Conservation (phyloP, 2,329 filamentous ascomycete species). For the Dactylonectria estremocensis region DNA sequence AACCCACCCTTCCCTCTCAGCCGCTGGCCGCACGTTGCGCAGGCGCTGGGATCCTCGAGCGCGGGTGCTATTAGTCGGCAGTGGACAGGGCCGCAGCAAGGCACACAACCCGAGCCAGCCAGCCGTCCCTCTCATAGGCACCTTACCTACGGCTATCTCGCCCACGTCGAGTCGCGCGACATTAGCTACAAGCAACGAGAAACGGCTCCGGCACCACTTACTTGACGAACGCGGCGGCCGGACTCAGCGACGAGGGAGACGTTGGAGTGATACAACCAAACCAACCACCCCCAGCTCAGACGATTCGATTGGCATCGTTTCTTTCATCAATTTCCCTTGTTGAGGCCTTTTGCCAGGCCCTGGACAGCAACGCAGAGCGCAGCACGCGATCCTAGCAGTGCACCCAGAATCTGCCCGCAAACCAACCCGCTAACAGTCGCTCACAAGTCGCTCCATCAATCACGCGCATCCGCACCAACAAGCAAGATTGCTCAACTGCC, state of each 20-base stretch:
- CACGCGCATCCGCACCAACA: constrained; percentile 3
- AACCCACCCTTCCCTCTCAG: neutral
- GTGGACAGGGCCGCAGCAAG: neutral
- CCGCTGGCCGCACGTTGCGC: neutral
- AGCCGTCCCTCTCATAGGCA: too few relatives aligned
- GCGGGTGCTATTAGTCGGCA: neutral
- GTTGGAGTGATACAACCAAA: constrained; percentile 3
- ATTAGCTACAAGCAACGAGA: neutral
- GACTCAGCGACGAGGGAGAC: constrained; percentile 1
- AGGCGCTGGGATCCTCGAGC: constrained; percentile 7
- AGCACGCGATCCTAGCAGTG: constrained; percentile 15
- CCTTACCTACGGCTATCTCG: too few relatives aligned
- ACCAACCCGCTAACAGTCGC: constrained; percentile 8
- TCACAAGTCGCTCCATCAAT: constrained; percentile 24
- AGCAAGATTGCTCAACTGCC: constrained; percentile 15
- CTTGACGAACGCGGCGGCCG: constrained; percentile 6
- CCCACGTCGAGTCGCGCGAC: constrained; percentile 18
- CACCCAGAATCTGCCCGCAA: neutral
- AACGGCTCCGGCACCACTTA: constrained; percentile 9
- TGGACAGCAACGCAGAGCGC: constrained; percentile 5
- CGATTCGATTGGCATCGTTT: constrained; percentile 1
- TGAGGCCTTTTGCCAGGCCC: neutral
- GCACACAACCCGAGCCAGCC: constrained; percentile 9
- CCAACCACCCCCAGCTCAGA: neutral
- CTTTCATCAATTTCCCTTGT: constrained; percentile 6